Base-by-base conservation (phyloP, 352 stramenopile species). In the Globisporangium sylvaticum region DNA sequence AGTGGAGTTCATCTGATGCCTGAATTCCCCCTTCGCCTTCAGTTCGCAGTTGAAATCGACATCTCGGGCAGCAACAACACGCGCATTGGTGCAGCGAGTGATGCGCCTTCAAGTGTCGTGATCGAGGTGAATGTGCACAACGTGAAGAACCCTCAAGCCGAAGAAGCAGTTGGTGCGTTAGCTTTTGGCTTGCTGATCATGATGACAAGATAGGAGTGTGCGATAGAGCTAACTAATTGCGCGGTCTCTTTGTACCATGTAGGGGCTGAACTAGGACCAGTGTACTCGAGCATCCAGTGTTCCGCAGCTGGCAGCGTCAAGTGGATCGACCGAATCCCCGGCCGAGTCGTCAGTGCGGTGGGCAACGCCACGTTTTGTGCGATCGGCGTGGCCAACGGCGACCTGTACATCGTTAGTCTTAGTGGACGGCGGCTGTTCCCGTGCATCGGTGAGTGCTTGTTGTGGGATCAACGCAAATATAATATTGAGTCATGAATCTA, bases 321-420 rank as follows among this genome's bases (percentile, higher is more conserved):
- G 62, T 96, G 88, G 88, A 88, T 93, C 53, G 88, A 96, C 70
- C 82, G 88, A 2, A 71, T 96, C 44, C 75, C 84, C 66, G 88
- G 86, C 1, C 75, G 83, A 27, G 77, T 77, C 6, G 76, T 88
- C 15, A 80, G 71, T 48, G 79, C 76, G 29, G 77, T 77, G 7
- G 88, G 86, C 57, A 96, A 96, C 66, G 76, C 78, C 18, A 72
- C 37, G 2, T 88, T 91, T 50, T 91, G 74, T 58, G 83, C 81
- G 4, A 37, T 94, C 31, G 83, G 74, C n/a, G 77, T 83, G 24
- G 70, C 77, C 61, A 90, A 77, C 6, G 88, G 88, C 0, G 78
- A 92, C 42, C 69, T 96, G 14, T 87, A 91, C 63, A 60, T 94
- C 25, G 46, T 92, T 12, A 92, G 73, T 55, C 71, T 67, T 1